Percentiles rank a stretch among this genome's conserved stretches.
phyloP scores from a whole-genome alignment of 2,329 filamentous ascomycete genomes.

The Beauveria asiatica region DNA sequence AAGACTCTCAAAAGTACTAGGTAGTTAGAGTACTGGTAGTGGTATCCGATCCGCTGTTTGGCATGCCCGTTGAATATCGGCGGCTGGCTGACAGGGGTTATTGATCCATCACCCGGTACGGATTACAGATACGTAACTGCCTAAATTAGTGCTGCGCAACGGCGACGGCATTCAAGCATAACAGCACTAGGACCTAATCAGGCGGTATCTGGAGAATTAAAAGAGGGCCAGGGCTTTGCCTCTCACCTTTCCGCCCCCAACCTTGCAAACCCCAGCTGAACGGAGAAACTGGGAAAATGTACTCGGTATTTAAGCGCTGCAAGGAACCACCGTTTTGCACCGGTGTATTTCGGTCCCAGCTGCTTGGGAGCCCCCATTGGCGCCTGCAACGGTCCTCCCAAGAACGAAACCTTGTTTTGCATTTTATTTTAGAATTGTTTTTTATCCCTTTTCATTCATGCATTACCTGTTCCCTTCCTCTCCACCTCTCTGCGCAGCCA shows the following conservation, averaged over 20 bases:
- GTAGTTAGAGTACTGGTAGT: neutral
- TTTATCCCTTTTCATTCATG: neutral
- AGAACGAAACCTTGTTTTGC: neutral
- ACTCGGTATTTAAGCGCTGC: slow-evolving; percentile 4
- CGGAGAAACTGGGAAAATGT: neutral
- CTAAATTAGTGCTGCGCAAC: neutral
- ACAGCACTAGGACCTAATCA: slow-evolving; percentile 1
- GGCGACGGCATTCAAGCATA: neutral
- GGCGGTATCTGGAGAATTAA: slow-evolving; percentile 10
- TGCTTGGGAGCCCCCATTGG: neutral
- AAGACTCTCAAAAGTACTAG: neutral
- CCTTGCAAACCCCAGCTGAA: slow-evolving; percentile 2
- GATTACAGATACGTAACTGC: neutral
- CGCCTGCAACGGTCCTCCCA: slow-evolving; percentile 1
- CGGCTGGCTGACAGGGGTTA: neutral
- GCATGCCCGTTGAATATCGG: slow-evolving; percentile 10
- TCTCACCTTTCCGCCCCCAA: slow-evolving; percentile 3
- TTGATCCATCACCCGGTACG: neutral
- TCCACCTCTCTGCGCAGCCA: neutral
- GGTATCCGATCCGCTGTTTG: neutral
- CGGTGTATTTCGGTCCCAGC: slow-evolving; percentile 7
- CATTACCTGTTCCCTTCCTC: neutral
- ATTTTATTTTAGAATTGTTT: neutral
- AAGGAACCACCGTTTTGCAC: slow-evolving; percentile 8
- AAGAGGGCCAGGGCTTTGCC: neutral